Percentiles rank a stretch among this genome's conserved stretches.
phyloP scores from a whole-genome alignment of 2,329 filamentous ascomycete genomes.

The Botrytis hyacinthi region DNA sequence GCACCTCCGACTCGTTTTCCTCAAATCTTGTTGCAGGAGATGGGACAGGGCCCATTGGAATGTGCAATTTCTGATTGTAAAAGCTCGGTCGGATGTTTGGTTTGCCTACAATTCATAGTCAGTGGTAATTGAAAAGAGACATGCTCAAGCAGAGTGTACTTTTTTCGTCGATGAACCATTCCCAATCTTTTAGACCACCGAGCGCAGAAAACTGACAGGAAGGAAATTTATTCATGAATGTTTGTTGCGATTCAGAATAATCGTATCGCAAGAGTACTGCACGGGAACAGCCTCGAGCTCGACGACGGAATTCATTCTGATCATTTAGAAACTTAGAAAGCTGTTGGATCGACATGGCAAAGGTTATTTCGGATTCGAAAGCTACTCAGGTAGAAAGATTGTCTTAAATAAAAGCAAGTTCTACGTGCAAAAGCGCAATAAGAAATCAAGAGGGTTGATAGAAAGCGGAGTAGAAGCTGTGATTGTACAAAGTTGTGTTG shows the following conservation, averaged over 20 bases:
- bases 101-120: neutral
- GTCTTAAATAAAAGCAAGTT: neutral
- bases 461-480: neutral
- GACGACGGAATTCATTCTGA: neutral
- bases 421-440: neutral
- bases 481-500: neutral
- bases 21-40: neutral
- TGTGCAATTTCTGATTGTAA: neutral
- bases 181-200: neutral
- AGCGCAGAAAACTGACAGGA: neutral
- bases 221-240: neutral
- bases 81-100: constrained; percentile 3
- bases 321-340: neutral
- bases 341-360: constrained; percentile 9
- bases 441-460: neutral
- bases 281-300: neutral
- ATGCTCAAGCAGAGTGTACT: neutral
- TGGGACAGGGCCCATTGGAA: neutral
- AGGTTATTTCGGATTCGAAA: neutral
- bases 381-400: neutral
- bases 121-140: neutral
- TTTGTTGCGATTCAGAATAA: constrained; percentile 3
- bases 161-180: constrained; percentile 12
- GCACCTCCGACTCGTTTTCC: neutral
- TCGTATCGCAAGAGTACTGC: constrained; percentile 12